Base-by-base conservation (phyloP, 495 filamentous ascomycete species). In the Platismatia glauca region DNA sequence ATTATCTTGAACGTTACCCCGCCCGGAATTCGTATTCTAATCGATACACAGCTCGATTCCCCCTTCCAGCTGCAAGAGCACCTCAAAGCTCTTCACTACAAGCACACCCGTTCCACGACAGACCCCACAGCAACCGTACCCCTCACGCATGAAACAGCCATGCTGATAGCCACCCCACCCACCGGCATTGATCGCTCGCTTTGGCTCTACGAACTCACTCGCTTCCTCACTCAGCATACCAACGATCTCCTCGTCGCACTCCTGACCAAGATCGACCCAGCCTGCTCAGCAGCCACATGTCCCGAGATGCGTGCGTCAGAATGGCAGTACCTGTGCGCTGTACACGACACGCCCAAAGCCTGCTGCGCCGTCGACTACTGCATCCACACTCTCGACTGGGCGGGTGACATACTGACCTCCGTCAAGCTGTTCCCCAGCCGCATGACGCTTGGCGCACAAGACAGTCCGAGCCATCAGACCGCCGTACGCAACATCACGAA, bases 301-400 rank as follows among this genome's bases (percentile, higher is more conserved):
- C 89, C 91, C 37, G 95, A 98, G 74, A 98, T 98, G 94, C 91
- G 95, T 66, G 94, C 95, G 4, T 89, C 86, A 56, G 94, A 98
- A 77, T 98, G 94, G 94, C 94, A 98, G 74, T 98, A 97, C 70
- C 85, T 98, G 65, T 98, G 94, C 78, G 94, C 94, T 44, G 95
- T 97, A 0, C 95, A 97, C 73, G 93, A 97, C 63, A 84, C 89
- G 29, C 94, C 94, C 33, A 96, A 97, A 75, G 83, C 83, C 64
- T 98, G 94, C 78, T 96, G 92, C 72, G 94, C 94, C 4, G 96
- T 98, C 70, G 94, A 98, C 73, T 98, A 98, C 74, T 97, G 90
- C 80, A 96, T 91, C 72, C 94, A 98, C 71, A 98, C 94, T 0
- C 85, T 98, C 48, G 94, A 98, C 75, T 96, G 94, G 88, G 94